Conservation (phyloP, 2,329 filamentous ascomycete genomes). For the Colletotrichum liriopes region DNA sequence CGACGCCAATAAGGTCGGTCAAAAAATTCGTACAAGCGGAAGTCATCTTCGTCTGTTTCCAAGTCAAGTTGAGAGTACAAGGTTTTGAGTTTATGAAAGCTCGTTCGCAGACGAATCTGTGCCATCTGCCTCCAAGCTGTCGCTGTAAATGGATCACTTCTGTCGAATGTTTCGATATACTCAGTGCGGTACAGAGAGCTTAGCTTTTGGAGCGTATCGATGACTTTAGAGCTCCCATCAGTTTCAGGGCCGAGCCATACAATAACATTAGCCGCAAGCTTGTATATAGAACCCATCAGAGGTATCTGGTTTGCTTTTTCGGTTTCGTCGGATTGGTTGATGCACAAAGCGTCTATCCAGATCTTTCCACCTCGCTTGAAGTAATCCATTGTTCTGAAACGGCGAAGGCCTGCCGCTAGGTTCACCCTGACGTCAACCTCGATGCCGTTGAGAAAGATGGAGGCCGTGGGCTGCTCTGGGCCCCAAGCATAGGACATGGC, state of each 20-base stretch:
- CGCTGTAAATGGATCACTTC: conserved; percentile 5
- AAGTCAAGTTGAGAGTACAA: neutral
- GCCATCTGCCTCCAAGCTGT: conserved; percentile 10
- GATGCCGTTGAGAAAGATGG: conserved; percentile 13
- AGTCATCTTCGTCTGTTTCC: neutral
- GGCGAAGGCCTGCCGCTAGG: conserved; percentile 6
- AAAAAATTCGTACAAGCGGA: conserved; percentile 24
- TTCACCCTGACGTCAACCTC: conserved; percentile 4
- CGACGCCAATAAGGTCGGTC: conserved; percentile 25
- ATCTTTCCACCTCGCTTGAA: conserved; percentile 27
- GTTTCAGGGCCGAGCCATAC: conserved; percentile 45
- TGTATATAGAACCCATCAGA: conserved; percentile 47
- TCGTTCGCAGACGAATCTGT: conserved; percentile 1
- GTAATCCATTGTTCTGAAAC: conserved; percentile 5
- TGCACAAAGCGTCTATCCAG: conserved; percentile 49
- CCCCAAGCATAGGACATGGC: conserved; percentile 48
- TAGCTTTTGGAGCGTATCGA: conserved; percentile 3
- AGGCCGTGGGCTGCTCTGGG: conserved; percentile 35
- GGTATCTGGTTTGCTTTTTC: conserved; percentile 47
- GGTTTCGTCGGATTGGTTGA: conserved; percentile 46
- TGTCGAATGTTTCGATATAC: conserved; percentile 15
- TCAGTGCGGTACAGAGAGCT: conserved; percentile 21
- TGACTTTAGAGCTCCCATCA: neutral
- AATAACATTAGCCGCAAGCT: conserved; percentile 45
- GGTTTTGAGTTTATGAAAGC: neutral